phyloP scores from a whole-genome alignment of 2,329 filamentous ascomycete genomes.

The Chaetothyriales sp. region DNA sequence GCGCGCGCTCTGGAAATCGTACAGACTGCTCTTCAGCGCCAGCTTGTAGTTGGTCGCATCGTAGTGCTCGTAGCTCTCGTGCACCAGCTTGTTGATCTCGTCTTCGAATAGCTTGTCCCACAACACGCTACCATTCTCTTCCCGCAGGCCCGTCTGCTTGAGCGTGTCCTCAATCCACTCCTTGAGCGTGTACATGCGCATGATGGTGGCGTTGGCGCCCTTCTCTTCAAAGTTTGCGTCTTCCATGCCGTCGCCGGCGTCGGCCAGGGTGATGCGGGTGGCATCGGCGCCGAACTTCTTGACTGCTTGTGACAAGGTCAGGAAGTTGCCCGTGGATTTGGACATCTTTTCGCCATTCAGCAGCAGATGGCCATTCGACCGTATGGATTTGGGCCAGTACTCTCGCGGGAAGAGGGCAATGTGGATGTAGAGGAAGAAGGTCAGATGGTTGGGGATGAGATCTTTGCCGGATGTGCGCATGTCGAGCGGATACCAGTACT shows the following conservation, averaged over 20 bases:
- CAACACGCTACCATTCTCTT: conserved; percentile 52
- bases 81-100: conserved; percentile 74
- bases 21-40: conserved; percentile 74
- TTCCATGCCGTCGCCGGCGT: conserved; percentile 84
- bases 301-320: conserved; percentile 74
- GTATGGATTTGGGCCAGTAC: conserved; percentile 77
- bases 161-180: conserved; percentile 87
- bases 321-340: conserved; percentile 94
- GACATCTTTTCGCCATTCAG: conserved; percentile 98
- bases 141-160: conserved; percentile 60
- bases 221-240: conserved; percentile 97
- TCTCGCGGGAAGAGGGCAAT: conserved; percentile 73
- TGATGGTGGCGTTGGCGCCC: conserved; percentile 80
- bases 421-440: conserved; percentile 91
- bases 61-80: conserved; percentile 67
- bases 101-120: conserved; percentile 87
- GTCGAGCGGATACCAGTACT: conserved; percentile 94
- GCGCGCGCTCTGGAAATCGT: conserved; percentile 77
- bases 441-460: conserved; percentile 83
- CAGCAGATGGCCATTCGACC: conserved; percentile 83
- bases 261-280: conserved; percentile 76
- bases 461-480: conserved; percentile 83
- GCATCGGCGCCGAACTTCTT: conserved; percentile 93
- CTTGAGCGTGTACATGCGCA: conserved; percentile 67
- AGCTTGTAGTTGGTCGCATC: conserved; percentile 69